phyloP scores from a whole-genome alignment of 768 basidiomycete species.

The Bullera alba region DNA sequence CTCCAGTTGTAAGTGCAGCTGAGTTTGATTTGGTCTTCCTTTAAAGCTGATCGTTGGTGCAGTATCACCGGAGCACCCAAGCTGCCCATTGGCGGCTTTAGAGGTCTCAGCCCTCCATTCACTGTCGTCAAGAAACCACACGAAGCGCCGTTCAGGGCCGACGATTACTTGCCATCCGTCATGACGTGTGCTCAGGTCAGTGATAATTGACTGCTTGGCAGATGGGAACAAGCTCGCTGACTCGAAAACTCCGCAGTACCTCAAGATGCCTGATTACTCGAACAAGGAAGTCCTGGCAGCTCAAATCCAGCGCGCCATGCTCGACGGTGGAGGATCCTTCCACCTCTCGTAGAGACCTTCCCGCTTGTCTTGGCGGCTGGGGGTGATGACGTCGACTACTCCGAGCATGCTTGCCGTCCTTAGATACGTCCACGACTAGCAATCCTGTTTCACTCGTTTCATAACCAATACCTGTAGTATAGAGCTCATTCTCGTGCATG shows the following conservation, averaged over 20 bases:
- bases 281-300: conserved; percentile 74
- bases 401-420: too few species aligned
- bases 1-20: conserved; percentile 61
- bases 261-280: conserved; percentile 94
- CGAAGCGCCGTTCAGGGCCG: conserved; percentile 79
- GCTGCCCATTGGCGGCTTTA: conserved; percentile 93
- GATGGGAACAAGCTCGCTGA: not conserved
- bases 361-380: not conserved
- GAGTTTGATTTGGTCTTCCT: not conserved
- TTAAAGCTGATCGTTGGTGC: not conserved
- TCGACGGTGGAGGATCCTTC: conserved; percentile 94
- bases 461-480: too few species aligned
- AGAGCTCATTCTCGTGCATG: too few species aligned
- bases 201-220: not conserved
- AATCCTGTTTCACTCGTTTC: too few species aligned
- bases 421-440: too few species aligned
- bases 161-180: conserved; percentile 91
- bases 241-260: conserved; percentile 35
- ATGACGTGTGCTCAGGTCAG: conserved; percentile 76
- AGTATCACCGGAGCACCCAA: conserved; percentile 92
- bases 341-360: conserved; percentile 90
- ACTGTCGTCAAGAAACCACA: conserved; percentile 97
- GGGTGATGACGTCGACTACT: too few species aligned
- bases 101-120: conserved; percentile 82
- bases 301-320: conserved; percentile 75